Evolutionary conservation across 177 flowering plant species (phyloP).

Genomic region (Vitis hybrid): DNA sequence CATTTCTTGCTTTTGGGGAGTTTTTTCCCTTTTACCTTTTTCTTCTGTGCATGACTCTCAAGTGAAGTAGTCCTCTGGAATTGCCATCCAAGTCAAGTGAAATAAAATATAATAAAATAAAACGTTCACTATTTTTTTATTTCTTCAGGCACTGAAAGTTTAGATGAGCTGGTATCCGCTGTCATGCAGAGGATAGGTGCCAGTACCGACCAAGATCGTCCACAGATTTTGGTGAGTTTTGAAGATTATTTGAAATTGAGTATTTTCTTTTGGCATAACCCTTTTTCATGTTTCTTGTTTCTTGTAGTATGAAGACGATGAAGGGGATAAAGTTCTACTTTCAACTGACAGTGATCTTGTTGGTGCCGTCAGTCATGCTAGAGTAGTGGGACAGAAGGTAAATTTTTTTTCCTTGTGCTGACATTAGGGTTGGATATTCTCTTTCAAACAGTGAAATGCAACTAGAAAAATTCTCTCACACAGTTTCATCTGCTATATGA

Average conservation of each 20-base stretch:
- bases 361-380: conserved; percentile 77
- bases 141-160: conserved; percentile 63
- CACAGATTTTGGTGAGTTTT: conserved; percentile 69
- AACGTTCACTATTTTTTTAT: not conserved
- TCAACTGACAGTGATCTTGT: conserved; percentile 73
- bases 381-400: conserved; percentile 78
- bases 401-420: not conserved
- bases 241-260: not conserved
- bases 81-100: too few relatives aligned
- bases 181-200: conserved; percentile 69
- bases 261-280: not conserved
- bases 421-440: too few relatives aligned
- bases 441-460: too few relatives aligned
- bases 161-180: conserved; percentile 69
- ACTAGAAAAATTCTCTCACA: too few relatives aligned
- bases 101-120: too few relatives aligned
- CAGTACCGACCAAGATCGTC: conserved; percentile 35
- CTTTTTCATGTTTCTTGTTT: conserved; percentile 9
- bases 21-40: too few relatives aligned
- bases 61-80: too few relatives aligned
- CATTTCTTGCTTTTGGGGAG: too few relatives aligned
- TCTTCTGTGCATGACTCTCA: too few relatives aligned
- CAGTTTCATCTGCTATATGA: too few relatives aligned
- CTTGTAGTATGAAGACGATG: conserved; percentile 91
- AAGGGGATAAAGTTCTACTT: conserved; percentile 86